Base-by-base conservation (phyloP, 257 asterid genomes). In the Jacaranda copaia region DNA sequence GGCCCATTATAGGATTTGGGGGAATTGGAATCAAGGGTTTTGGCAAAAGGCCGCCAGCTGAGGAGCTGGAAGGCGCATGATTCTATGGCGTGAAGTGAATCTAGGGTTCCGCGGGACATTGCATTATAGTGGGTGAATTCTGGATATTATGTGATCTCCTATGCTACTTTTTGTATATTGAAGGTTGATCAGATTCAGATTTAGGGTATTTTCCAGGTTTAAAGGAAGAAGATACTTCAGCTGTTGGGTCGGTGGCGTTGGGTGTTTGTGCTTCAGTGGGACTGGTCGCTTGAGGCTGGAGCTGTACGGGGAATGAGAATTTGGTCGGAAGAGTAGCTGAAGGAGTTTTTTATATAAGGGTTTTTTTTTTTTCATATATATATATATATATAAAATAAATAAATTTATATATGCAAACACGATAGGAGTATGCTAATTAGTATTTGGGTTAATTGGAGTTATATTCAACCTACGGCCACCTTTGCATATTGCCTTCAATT, bases 11-110 rank as follows among this genome's bases (percentile, higher is more conserved):
- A 75, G 86, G 89, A 84, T 38, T 73, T 86, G 68, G 92, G 59
- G 40, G 92, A 80, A 83, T 88, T 91, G 77, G 93, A 79, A 42
- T 87, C 96, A 14, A 81, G 82, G 86, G 84, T 64, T 85, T 83
- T 87, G 57, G 77, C 45, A 77, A 82, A 84, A 43, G 90, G 93
- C 8, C 86, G 65, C 87, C 79, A 80, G 74, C 62, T 51, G 62
- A 82, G 88, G 36, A 89, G 82, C 80, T 89, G 89, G 83, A 83
- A 87, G 49, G 94, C 82, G 86, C 94, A 95, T 4, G 94, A 84
- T 70, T 95, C 98, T 5, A 91, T 79, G 73, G 96, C 78, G 76
- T 80, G 84, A 45, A 90, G 83, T 9, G 97, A 82, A 62, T 93
- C 96, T 58, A 80, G 72, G 45, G 81, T 67, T 74, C 88, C 83